These are phyloP conservation scores for Hyphodiscus sp. DNA, from an alignment of 2,329 filamentous ascomycete species.

Conservation along the genomic window DNA sequence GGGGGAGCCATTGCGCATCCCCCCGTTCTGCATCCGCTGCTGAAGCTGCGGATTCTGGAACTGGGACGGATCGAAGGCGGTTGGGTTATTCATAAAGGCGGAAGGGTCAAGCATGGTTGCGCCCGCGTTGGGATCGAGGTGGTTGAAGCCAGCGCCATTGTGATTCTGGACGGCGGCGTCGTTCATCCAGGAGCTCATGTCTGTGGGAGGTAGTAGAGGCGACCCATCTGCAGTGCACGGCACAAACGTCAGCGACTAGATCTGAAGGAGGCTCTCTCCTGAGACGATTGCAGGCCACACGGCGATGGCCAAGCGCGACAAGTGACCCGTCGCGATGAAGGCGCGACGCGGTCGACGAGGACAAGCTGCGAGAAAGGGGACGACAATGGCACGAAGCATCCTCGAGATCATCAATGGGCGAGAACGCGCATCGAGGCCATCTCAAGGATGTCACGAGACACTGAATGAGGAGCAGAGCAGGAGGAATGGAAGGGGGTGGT, in stretches of 20 bases:
- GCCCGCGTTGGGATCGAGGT: constrained; percentile 53
- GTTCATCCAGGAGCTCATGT: constrained; percentile 70
- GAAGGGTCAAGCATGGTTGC: constrained; percentile 60
- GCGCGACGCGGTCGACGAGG: constrained; percentile 25
- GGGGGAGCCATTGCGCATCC: constrained; percentile 75
- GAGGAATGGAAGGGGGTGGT: constrained; percentile 23
- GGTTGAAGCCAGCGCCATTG: constrained; percentile 63
- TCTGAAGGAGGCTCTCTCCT: constrained; percentile 17
- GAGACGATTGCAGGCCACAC: constrained; percentile 14
- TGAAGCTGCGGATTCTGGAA: constrained; percentile 43
- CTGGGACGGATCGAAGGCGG: constrained; percentile 51
- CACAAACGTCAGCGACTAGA: constrained; percentile 25
- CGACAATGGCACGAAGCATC: constrained; percentile 19
- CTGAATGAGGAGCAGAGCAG: constrained; percentile 10
- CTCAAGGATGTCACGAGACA: constrained; percentile 25
- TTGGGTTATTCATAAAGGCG: constrained; percentile 53
- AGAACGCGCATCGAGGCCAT: constrained; percentile 13
- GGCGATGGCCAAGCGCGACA: constrained; percentile 23
- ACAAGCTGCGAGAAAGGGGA: constrained; percentile 11
- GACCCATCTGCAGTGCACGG: constrained; percentile 29
- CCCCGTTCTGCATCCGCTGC: constrained; percentile 70
- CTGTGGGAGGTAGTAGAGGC: constrained; percentile 37
- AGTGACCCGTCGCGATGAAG: constrained; percentile 25
- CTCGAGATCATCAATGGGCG: constrained; percentile 7
- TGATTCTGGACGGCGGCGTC: constrained; percentile 61